A percentile compares a stretch with the other conserved stretches of the same genome.
Evolutionary conservation across 2,329 filamentous ascomycete species (phyloP).

Genomic region (Fusarium liriodendri): DNA sequence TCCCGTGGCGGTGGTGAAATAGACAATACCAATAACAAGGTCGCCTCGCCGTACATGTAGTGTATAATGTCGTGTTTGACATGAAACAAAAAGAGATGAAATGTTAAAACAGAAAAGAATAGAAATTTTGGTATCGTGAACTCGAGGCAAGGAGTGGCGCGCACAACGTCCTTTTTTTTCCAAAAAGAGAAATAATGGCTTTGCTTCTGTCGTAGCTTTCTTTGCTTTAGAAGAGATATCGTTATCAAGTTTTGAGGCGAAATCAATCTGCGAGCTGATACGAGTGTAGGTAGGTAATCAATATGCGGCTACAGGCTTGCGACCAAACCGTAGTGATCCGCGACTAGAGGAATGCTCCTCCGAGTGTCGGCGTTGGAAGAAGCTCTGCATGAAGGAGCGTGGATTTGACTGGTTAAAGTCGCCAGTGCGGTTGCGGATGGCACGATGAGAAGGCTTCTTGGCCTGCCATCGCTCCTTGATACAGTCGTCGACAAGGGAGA

Average conservation of each 20-base stretch:
- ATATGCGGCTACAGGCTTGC: conserved; percentile 50
- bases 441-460: conserved; percentile 52
- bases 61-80: conserved; percentile 7
- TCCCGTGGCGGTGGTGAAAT: conserved; percentile 1
- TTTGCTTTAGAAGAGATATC: not conserved
- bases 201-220: not conserved
- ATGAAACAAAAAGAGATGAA: conserved; percentile 10
- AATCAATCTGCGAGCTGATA: not conserved
- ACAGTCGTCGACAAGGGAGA: conserved; percentile 89
- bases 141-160: conserved; percentile 6
- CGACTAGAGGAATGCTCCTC: conserved; percentile 47
- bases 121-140: conserved; percentile 20
- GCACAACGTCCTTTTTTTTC: conserved; percentile 6
- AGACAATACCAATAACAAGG: conserved; percentile 21
- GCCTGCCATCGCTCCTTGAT: conserved; percentile 82
- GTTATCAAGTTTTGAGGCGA: not conserved
- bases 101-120: conserved; percentile 34
- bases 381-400: conserved; percentile 51
- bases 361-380: conserved; percentile 56
- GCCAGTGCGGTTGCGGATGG: conserved; percentile 41
- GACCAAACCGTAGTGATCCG: conserved; percentile 53
- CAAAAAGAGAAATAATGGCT: not conserved
- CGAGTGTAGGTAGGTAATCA: conserved; percentile 32
- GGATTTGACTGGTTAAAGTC: conserved; percentile 40
- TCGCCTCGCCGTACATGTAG: conserved; percentile 10